Conservation (phyloP, 2,329 filamentous ascomycete species). For the Ophiostoma pallidulum region DNA sequence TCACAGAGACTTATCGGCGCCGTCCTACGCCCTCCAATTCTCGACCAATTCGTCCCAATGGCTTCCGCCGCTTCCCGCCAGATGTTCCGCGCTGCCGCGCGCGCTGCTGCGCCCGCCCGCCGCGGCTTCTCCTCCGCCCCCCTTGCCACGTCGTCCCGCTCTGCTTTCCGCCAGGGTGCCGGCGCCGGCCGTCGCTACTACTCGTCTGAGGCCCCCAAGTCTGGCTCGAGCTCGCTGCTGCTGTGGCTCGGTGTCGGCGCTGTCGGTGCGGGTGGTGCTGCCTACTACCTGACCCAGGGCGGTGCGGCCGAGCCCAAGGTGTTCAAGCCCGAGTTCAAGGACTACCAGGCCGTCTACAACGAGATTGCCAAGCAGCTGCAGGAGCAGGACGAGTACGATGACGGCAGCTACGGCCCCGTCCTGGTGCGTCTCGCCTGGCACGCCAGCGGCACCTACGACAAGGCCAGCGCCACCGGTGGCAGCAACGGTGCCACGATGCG, state of each 20-base stretch:
- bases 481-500: constrained; percentile 97
- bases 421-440: constrained; percentile 90
- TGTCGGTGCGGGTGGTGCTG: constrained; percentile 53
- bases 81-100: constrained; percentile 49
- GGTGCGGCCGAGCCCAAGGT: constrained; percentile 42
- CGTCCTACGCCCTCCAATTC: no score
- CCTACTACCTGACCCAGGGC: constrained; percentile 53
- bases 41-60: constrained; percentile 24
- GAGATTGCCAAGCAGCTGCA: constrained; percentile 69
- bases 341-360: constrained; percentile 95
- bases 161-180: constrained; percentile 58
- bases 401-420: constrained; percentile 91
- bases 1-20: background rate
- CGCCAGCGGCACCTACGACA: constrained; percentile 84
- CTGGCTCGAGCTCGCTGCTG: constrained; percentile 30
- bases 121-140: constrained; percentile 38
- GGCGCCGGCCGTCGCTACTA: constrained; percentile 62
- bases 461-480: constrained; percentile 77
- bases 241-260: constrained; percentile 52
- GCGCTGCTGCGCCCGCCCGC: constrained; percentile 32
- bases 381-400: constrained; percentile 91
- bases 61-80: constrained; percentile 40
- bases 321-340: constrained; percentile 67
- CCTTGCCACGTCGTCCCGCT: constrained; percentile 50
- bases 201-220: constrained; percentile 56